A percentile compares a stretch with the other conserved stretches of the same genome.
Evolutionary conservation across 2,329 filamentous ascomycete species (phyloP).

Genomic region (Colletotrichum sp.): DNA sequence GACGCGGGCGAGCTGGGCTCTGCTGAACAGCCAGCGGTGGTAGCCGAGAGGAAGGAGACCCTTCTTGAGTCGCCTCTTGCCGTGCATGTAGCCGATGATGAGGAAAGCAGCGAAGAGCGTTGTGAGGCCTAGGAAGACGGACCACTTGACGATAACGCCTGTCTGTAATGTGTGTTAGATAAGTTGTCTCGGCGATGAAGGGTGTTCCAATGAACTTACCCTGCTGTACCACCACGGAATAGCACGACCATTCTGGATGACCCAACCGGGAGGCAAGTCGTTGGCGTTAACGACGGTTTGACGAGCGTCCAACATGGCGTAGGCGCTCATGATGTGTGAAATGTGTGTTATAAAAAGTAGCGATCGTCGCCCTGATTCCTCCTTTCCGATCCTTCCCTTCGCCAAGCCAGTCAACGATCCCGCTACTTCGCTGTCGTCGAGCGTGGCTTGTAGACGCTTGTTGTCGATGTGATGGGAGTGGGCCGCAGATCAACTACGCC

Average conservation of each 20-base stretch:
- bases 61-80: slow-evolving; percentile 67
- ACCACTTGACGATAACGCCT: slow-evolving; percentile 73
- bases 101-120: slow-evolving; percentile 65
- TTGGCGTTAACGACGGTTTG: slow-evolving; percentile 13
- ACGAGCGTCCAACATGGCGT: slow-evolving; percentile 9
- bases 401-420: neutral
- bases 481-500: slow-evolving; percentile 18
- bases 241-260: slow-evolving; percentile 26
- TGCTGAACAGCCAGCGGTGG: slow-evolving; percentile 67
- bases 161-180: slow-evolving; percentile 44
- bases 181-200: neutral
- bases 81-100: slow-evolving; percentile 73
- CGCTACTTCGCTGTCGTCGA: neutral
- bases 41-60: slow-evolving; percentile 71
- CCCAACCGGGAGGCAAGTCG: slow-evolving; percentile 28
- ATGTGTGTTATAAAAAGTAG: neutral
- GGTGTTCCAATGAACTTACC: slow-evolving; percentile 8
- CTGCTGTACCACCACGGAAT: slow-evolving; percentile 31
- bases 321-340: neutral
- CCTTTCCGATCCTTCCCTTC: neutral
- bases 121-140: slow-evolving; percentile 68
- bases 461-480: neutral
- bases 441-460: neutral
- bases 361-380: neutral
- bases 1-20: slow-evolving; percentile 48